Percentiles rank a stretch among this genome's conserved stretches.
Conservation (phyloP, 176 grass and related monocot genomes). For the Oryza coarctata region DNA sequence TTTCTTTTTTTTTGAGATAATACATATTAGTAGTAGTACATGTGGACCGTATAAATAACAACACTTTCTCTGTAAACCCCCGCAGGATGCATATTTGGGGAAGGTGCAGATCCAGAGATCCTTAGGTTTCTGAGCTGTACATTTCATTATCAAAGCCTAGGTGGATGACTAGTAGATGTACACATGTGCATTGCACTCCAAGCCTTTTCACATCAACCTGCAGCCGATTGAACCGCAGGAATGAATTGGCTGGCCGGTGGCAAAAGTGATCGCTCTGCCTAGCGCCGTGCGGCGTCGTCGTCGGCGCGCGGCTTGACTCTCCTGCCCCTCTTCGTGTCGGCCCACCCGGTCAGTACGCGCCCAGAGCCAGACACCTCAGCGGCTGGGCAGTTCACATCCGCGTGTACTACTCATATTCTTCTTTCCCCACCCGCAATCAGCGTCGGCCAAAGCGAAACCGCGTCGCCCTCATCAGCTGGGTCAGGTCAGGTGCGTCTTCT, state of each 20-base stretch:
- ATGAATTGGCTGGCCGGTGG: constrained; percentile 6
- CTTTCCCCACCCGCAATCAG: constrained; percentile 32
- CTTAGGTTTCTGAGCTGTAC: not conserved
- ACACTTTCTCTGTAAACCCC: not conserved
- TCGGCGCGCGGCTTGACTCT: not conserved
- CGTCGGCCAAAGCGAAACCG: not conserved
- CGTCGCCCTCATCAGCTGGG: constrained; percentile 31
- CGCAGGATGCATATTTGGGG: not conserved
- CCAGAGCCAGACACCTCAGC: constrained; percentile 21
- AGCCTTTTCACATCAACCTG: not conserved
- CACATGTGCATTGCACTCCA: not conserved
- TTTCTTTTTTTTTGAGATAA: no score
- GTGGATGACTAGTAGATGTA: not conserved
- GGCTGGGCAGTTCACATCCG: constrained; percentile 14
- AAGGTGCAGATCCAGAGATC: not conserved
- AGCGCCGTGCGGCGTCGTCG: not conserved
- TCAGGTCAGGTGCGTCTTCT: constrained; percentile 35
- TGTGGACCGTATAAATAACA: not conserved
- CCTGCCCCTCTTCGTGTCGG: not conserved
- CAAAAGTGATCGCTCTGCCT: not conserved
- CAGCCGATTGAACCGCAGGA: not conserved
- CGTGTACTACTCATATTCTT: not conserved
- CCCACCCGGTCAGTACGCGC: not conserved
- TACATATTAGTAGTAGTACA: no score
- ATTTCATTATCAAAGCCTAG: not conserved